Conservation (phyloP, 345 rosid genomes). For the Cardiospermum halicacabum region DNA sequence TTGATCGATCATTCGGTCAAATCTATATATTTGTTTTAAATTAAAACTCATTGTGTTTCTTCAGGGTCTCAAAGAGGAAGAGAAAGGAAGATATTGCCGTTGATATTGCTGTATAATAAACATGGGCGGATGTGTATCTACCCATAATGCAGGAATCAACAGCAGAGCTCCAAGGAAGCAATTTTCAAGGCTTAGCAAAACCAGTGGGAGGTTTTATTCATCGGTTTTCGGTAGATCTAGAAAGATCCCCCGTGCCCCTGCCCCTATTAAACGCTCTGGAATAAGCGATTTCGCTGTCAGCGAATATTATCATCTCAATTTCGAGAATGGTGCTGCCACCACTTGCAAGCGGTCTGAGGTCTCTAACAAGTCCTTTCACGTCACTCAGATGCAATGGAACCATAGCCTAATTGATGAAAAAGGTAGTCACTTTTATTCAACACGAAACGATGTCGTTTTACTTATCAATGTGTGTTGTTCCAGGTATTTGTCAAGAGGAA, state of each 20-base stretch:
- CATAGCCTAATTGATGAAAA: conserved; percentile 55
- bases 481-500: conserved; percentile 69
- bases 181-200: conserved; percentile 25
- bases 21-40: too few relatives aligned
- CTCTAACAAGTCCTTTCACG: conserved; percentile 51
- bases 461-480: too few relatives aligned
- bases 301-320: conserved; percentile 53
- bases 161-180: conserved; percentile 22
- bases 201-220: conserved; percentile 40
- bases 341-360: conserved; percentile 56
- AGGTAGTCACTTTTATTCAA: conserved; percentile 31
- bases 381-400: conserved; percentile 77
- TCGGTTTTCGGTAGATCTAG: conserved; percentile 29
- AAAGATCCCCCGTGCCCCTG: conserved; percentile 41
- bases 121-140: conserved; percentile 84
- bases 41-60: too few relatives aligned
- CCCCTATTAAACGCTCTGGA: conserved; percentile 37
- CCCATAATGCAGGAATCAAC: conserved; percentile 23
- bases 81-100: too few relatives aligned
- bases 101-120: conserved; percentile 13
- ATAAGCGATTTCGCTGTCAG: conserved; percentile 45
- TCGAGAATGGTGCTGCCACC: conserved; percentile 44
- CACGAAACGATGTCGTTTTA: too few relatives aligned
- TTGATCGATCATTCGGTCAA: too few relatives aligned
- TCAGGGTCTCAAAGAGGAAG: too few relatives aligned